Percentiles rank a stretch among this genome's conserved stretches.
phyloP scores from a whole-genome alignment of 148 eudicot genomes.

The Gaultheria prostrata region DNA sequence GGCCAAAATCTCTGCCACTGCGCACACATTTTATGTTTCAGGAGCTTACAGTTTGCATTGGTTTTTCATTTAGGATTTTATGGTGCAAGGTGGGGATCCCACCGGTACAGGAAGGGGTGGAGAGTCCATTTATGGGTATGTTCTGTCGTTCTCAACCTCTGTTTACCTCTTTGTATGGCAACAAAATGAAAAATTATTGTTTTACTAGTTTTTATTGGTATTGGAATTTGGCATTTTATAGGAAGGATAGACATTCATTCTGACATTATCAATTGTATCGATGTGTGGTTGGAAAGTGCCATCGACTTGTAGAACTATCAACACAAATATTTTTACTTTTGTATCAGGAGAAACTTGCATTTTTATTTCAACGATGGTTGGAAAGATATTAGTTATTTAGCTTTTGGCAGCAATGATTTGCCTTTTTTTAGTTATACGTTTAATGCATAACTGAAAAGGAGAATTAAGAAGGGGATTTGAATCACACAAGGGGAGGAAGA shows the following conservation, averaged over 20 bases:
- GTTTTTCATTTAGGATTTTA: slow-evolving; percentile 60
- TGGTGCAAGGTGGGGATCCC: slow-evolving; percentile 98
- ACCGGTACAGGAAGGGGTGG: slow-evolving; percentile 97
- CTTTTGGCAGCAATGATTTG: not conserved
- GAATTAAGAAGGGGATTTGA: not conserved
- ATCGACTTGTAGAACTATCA: not conserved
- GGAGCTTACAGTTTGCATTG: slow-evolving; percentile 3
- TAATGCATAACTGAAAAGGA: not conserved
- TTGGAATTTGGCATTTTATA: not conserved
- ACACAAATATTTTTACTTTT: not conserved
- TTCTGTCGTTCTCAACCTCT: not conserved
- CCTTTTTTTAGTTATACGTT: not conserved
- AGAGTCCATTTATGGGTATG: slow-evolving; percentile 85
- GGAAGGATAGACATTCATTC: not conserved
- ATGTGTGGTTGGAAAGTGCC: not conserved
- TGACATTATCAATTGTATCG: not conserved
- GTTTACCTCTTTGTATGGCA: not conserved
- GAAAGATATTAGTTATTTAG: not conserved
- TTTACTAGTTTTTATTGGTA: not conserved
- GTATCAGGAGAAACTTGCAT: not conserved
- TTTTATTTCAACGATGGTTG: not conserved
- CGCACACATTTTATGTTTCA: not conserved
- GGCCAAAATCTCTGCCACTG: too few species aligned
- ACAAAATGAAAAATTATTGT: not conserved
- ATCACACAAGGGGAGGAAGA: too few species aligned